Evolutionary conservation across 2,329 filamentous ascomycete genomes (phyloP).

Genomic region (Ophiobolus disseminans): DNA sequence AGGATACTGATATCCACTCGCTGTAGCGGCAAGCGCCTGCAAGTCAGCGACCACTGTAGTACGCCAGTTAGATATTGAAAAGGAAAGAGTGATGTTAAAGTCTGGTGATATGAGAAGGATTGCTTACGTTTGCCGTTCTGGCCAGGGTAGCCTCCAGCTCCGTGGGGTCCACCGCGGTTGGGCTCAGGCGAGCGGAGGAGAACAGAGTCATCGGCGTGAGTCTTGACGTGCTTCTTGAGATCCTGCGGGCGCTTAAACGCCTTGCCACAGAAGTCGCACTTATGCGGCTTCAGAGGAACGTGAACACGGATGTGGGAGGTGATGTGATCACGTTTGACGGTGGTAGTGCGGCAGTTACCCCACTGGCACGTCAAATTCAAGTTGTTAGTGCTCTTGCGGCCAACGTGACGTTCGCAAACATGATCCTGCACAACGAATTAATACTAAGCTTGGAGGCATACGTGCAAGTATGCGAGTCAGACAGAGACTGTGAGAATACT

Average conservation of each 20-base stretch:
- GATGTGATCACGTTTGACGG: conserved; percentile 98
- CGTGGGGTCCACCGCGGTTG: conserved; percentile 53
- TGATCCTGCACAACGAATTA: conserved; percentile 72
- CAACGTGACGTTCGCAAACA: conserved; percentile 97
- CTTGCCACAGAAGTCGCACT: conserved; percentile 98
- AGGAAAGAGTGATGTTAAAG: conserved; percentile 9
- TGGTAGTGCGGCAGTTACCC: conserved; percentile 94
- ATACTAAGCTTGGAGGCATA: no score
- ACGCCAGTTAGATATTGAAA: conserved; percentile 43
- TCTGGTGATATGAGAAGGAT: conserved; percentile 11
- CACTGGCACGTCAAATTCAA: conserved; percentile 96
- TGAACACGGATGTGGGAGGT: conserved; percentile 98
- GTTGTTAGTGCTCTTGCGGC: conserved; percentile 99
- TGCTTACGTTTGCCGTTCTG: conserved; percentile 51
- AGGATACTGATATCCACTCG: conserved; percentile 57
- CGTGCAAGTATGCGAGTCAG: no score
- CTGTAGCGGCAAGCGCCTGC: conserved; percentile 58
- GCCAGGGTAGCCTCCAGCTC: conserved; percentile 44
- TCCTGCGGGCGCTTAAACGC: conserved; percentile 99
- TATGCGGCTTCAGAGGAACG: conserved; percentile 98
- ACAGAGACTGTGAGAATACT: conserved; percentile 32
- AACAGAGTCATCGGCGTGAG: conserved; percentile 93
- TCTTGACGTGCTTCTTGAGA: conserved; percentile 99
- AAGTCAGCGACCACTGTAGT: conserved; percentile 54
- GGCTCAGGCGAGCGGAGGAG: conserved; percentile 69